phyloP scores from a whole-genome alignment of 2,329 filamentous ascomycete species.

The Aureobasidium sp. region DNA sequence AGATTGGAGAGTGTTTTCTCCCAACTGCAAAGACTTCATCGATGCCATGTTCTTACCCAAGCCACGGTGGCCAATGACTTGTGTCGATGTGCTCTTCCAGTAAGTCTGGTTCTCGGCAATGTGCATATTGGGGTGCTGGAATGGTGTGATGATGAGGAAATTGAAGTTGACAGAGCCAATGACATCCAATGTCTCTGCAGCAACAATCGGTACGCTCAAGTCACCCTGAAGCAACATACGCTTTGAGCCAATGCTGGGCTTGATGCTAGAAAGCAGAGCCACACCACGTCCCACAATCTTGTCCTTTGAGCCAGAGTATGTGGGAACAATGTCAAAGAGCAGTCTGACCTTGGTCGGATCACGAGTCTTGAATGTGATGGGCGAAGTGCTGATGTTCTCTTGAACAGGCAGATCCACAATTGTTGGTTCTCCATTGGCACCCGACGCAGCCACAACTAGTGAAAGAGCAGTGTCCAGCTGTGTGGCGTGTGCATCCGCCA shows the following conservation, averaged over 20 bases:
- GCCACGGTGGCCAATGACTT: constrained; percentile 68
- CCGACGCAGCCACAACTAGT: constrained; percentile 78
- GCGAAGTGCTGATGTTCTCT: constrained; percentile 88
- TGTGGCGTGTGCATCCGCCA: constrained; percentile 82
- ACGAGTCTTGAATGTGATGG: constrained; percentile 76
- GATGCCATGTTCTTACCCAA: constrained; percentile 84
- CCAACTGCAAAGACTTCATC: constrained; percentile 82
- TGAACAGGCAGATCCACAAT: constrained; percentile 90
- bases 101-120: constrained; percentile 88
- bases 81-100: constrained; percentile 89
- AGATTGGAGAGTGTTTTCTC: constrained; percentile 90
- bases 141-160: constrained; percentile 90
- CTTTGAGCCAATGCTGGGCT: constrained; percentile 72
- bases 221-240: constrained; percentile 91
- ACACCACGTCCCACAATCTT: constrained; percentile 83
- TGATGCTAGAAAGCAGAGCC: constrained; percentile 78
- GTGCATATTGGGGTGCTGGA: constrained; percentile 88
- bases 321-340: constrained; percentile 90
- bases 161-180: constrained; percentile 97
- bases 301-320: constrained; percentile 76
- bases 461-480: constrained; percentile 92
- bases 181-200: constrained; percentile 72
- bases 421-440: constrained; percentile 77
- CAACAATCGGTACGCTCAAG: constrained; percentile 83
- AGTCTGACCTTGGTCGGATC: constrained; percentile 79